Evolutionary conservation across 2,329 filamentous ascomycete species (phyloP), one percentile per base, ranked within the genome.

Genomic region (Thielaviopsis punctulata): DNA sequence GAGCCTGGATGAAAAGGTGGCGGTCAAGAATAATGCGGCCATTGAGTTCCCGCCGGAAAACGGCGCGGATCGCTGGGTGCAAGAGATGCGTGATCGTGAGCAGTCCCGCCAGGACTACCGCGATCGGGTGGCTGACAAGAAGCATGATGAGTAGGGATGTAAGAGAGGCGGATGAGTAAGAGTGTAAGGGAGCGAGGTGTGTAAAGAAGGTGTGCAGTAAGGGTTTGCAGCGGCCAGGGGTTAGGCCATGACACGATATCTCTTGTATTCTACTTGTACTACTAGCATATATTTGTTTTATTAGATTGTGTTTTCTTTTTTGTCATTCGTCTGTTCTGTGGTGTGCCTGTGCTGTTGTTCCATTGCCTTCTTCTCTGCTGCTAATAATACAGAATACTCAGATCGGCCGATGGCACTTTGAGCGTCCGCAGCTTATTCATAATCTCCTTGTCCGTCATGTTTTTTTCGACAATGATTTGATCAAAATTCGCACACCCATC

Each of bases 401-500:
- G 57, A 55, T 79, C 77, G 4, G 71, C 73, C 55, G 68, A 67
- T 6, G 73, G 69, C 22, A 71, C 66, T 2, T 69, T 71, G 27
- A 81, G 67, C 33, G 68, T 72, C 64, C 78, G 80, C 47, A 92
- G 65, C 63, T 75, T 79, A 36, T 79, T 77, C 67, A 86, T 72
- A 15, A 89, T 79, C 60, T 84, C 80, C 54, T 71, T 73, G 61
- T 89, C 82, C 6, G 76, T 77, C 62, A 86, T 62, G 56, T 82
- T 80, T 63, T 80, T 72, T 67, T 88, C 84, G 1, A 81, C 84
- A 61, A 85, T 86, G 58, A 90, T 86, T 70, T 89, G 80, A 66
- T 92, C 86, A 64, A 90, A 84, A 59, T 76, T 79, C 62, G 87
- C 83, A 57, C 75, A 75, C 0, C 86, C 86, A 64, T 90, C 83